These are phyloP conservation scores for Lachnellula arida DNA, from an alignment of 2,329 filamentous ascomycete species.

Conservation along the genomic window DNA sequence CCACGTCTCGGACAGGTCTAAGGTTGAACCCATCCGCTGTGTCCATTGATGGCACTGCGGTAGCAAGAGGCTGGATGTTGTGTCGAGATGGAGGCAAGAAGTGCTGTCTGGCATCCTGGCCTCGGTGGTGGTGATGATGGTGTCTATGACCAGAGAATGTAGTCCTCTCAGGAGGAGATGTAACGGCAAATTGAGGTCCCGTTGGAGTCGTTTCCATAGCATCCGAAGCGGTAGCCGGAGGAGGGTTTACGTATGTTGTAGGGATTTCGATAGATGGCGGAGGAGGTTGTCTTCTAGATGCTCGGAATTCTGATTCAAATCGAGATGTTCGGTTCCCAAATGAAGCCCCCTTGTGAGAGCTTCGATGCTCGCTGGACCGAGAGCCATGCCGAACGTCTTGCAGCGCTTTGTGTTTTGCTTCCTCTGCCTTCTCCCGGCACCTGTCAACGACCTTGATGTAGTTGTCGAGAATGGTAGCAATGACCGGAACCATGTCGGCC, in stretches of 20 bases:
- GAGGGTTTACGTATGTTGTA: constrained; percentile 44
- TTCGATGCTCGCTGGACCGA: constrained; percentile 25
- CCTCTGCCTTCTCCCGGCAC: constrained; percentile 79
- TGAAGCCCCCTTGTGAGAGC: constrained; percentile 32
- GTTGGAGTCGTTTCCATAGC: constrained; percentile 58
- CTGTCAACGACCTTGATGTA: constrained; percentile 96
- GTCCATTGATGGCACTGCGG: constrained; percentile 64
- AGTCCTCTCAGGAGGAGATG: constrained; percentile 67
- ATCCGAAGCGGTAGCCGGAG: constrained; percentile 43
- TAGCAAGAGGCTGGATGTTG: constrained; percentile 61
- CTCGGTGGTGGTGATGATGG: constrained; percentile 49
- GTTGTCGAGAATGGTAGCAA: constrained; percentile 96
- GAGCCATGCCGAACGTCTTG: constrained; percentile 32
- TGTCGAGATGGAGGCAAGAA: constrained; percentile 47
- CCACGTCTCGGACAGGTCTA: constrained; percentile 73
- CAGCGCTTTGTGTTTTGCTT: constrained; percentile 63
- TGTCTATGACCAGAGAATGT: constrained; percentile 52
- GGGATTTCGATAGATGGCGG: constrained; percentile 82
- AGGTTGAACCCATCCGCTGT: constrained; percentile 66
- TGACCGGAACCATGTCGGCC: constrained; percentile 98
- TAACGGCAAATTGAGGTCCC: constrained; percentile 56
- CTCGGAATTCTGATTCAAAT: constrained; percentile 54
- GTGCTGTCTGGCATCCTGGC: constrained; percentile 46
- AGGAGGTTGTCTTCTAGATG: constrained; percentile 71
- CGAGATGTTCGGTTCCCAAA: constrained; percentile 51